Conservation (phyloP, 2,329 filamentous ascomycete genomes). For the Pseudomassariella vexata region DNA sequence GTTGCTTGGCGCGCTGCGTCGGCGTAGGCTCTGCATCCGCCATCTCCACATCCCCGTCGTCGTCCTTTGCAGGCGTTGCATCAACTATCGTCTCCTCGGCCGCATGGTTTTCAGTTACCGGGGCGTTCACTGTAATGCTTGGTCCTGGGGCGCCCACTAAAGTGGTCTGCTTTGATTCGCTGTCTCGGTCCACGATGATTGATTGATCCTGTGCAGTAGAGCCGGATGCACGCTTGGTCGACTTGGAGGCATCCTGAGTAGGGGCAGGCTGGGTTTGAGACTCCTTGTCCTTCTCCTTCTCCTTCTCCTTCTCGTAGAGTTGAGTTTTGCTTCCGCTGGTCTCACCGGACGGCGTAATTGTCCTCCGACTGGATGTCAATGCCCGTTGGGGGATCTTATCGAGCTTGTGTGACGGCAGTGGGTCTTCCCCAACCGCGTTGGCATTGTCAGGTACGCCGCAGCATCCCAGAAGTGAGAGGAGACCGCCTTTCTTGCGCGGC, state of each 20-base stretch:
- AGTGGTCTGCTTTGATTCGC: slow-evolving; percentile 41
- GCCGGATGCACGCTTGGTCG: slow-evolving; percentile 39
- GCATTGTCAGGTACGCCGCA: slow-evolving; percentile 59
- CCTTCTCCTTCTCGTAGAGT: slow-evolving; percentile 44
- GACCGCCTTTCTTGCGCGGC: slow-evolving; percentile 48
- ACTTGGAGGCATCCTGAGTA: slow-evolving; percentile 27
- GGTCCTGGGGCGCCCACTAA: slow-evolving; percentile 28
- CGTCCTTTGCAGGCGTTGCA: slow-evolving; percentile 32
- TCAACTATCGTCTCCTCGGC: slow-evolving; percentile 28
- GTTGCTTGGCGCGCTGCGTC: slow-evolving; percentile 32
- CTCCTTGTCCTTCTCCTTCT: slow-evolving; percentile 12
- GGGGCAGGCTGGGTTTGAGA: slow-evolving; percentile 22
- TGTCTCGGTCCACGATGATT: slow-evolving; percentile 32
- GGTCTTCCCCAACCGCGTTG: slow-evolving; percentile 45
- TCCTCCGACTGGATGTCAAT: slow-evolving; percentile 47
- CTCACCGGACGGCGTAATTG: slow-evolving; percentile 47
- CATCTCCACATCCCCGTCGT: slow-evolving; percentile 63
- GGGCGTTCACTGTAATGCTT: slow-evolving; percentile 36
- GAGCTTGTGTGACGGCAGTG: slow-evolving; percentile 49
- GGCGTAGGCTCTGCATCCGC: slow-evolving; percentile 51
- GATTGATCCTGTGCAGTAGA: slow-evolving; percentile 42
- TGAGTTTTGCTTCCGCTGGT: slow-evolving; percentile 33
- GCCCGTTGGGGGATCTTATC: slow-evolving; percentile 50
- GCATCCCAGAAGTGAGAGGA: slow-evolving; percentile 59
- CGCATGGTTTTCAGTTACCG: slow-evolving; percentile 25